Conservation (phyloP, 495 filamentous ascomycete species). For the Penicillium parvum region DNA sequence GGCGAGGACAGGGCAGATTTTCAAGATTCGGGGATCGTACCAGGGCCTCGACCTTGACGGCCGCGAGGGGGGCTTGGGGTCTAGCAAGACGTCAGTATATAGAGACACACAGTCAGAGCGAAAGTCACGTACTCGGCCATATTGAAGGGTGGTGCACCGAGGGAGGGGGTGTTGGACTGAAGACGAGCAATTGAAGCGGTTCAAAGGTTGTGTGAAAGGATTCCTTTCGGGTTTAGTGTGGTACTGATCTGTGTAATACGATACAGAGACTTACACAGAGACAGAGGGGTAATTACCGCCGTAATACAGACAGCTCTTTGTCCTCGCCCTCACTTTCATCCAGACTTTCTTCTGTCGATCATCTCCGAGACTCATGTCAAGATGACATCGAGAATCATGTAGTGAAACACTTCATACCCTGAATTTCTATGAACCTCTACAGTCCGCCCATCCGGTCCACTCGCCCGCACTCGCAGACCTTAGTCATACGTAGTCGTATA, state of each 20-base stretch:
- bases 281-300: slow-evolving; percentile 21
- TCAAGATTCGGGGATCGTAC: slow-evolving; percentile 45
- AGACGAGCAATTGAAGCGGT: slow-evolving; percentile 21
- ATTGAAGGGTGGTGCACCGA: slow-evolving; percentile 31
- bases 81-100: slow-evolving; percentile 12
- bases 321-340: neutral
- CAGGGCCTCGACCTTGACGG: slow-evolving; percentile 82
- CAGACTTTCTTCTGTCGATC: neutral
- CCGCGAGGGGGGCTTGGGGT: slow-evolving; percentile 57
- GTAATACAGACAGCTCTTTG: neutral
- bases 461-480: neutral
- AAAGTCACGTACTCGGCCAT: slow-evolving; percentile 43
- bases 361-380: neutral
- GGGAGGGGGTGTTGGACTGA: slow-evolving; percentile 17
- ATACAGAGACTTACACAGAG: neutral
- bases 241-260: slow-evolving; percentile 6
- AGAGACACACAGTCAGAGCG: neutral
- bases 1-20: slow-evolving; percentile 30
- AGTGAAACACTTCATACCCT: too few species aligned
- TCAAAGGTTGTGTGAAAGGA: slow-evolving; percentile 45
- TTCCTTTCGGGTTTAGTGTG: slow-evolving; percentile 22
- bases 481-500: slow-evolving; percentile 4
- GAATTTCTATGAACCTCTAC: too few species aligned
- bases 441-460: neutral
- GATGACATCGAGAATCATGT: too few species aligned